A percentile compares a stretch with the other conserved stretches of the same genome.
phyloP scores from a whole-genome alignment of 1,284 basidiomycete genomes.

The Cystobasidium sp. region DNA sequence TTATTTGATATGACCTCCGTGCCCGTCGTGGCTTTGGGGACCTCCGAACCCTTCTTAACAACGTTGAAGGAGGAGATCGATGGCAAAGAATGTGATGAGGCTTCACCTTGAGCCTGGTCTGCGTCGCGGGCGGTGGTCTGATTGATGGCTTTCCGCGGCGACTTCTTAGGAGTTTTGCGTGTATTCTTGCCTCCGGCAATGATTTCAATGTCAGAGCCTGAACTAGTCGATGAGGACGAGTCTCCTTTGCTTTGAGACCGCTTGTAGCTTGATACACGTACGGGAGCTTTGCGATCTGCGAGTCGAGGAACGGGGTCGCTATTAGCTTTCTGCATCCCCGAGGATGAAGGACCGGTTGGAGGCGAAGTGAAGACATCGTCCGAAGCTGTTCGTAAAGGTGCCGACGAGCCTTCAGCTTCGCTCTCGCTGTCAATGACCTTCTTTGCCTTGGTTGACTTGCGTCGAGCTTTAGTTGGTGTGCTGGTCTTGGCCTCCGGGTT shows the following conservation, averaged over 20 bases:
- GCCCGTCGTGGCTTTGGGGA: not conserved
- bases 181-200: not conserved
- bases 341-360: not conserved
- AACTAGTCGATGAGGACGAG: not conserved
- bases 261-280: not conserved
- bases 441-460: not conserved
- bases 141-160: slow-evolving; percentile 8
- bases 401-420: not conserved
- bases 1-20: not conserved
- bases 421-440: not conserved
- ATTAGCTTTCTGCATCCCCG: too few relatives aligned
- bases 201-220: slow-evolving; percentile 33
- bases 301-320: too few relatives aligned
- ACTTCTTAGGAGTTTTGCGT: slow-evolving; percentile 36
- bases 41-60: not conserved
- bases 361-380: not conserved
- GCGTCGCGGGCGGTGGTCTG: slow-evolving; percentile 13
- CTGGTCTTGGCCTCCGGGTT: not conserved
- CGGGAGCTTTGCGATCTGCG: too few relatives aligned
- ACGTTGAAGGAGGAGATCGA: slow-evolving; percentile 5
- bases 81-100: not conserved
- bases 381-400: not conserved
- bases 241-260: not conserved
- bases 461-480: not conserved
- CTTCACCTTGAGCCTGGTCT: not conserved